Percentiles rank a stretch among this genome's conserved stretches.
Conservation (phyloP, 805 yeast genomes). For the Starmera dryadoides region DNA sequence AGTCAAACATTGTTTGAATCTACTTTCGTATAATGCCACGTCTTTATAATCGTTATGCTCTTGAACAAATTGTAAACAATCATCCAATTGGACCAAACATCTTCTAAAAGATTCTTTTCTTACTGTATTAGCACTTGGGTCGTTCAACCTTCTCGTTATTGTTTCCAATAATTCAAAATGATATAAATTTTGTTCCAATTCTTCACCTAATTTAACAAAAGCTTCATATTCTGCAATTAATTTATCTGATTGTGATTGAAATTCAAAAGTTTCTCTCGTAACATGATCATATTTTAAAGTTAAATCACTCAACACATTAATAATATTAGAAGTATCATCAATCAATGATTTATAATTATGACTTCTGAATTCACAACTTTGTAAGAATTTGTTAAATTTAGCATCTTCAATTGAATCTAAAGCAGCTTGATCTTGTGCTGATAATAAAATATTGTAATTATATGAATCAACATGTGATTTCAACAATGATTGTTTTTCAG, state of each 20-base stretch:
- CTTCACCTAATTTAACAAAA: conserved; percentile 33
- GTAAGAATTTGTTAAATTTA: conserved; percentile 23
- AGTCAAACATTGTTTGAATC: conserved; percentile 79
- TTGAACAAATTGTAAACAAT: conserved; percentile 54
- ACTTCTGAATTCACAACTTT: conserved; percentile 24
- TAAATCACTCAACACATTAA: conserved; percentile 39
- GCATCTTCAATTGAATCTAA: conserved; percentile 30
- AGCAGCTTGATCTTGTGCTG: conserved; percentile 31
- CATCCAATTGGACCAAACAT: conserved; percentile 53
- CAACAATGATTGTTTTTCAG: conserved; percentile 30
- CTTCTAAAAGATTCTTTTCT: conserved; percentile 46
- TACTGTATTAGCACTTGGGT: conserved; percentile 64
- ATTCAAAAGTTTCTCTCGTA: conserved; percentile 52
- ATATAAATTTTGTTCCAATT: conserved; percentile 40
- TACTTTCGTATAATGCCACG: conserved; percentile 54
- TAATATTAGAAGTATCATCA: conserved; percentile 36
- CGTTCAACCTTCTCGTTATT: conserved; percentile 60
- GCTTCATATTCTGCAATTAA: conserved; percentile 40
- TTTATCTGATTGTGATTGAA: conserved; percentile 48
- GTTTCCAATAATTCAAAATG: conserved; percentile 67
- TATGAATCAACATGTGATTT: conserved; percentile 29
- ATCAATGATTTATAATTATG: conserved; percentile 30
- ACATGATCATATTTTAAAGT: conserved; percentile 50
- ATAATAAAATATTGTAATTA: conserved; percentile 34
- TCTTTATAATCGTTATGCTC: conserved; percentile 59